Evolutionary conservation across 306 rosid species (phyloP).

Genomic region (Glycyrrhiza uralensis): DNA sequence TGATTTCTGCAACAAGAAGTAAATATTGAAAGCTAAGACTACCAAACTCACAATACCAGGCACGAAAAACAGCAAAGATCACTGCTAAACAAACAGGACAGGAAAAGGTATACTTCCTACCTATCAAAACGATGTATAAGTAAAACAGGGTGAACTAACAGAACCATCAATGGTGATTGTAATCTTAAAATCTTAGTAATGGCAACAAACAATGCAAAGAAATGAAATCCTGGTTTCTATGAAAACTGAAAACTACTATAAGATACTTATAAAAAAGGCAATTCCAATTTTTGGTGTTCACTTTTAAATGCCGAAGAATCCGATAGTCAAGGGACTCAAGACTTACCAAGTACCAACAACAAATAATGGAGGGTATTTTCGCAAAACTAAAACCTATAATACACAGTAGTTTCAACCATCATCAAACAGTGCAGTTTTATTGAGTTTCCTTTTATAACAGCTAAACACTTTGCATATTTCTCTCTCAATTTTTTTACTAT

Average conservation of each 20-base stretch:
- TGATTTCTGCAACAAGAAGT: constrained; percentile 47
- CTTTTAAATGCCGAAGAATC: background rate
- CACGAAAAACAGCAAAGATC: background rate
- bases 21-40: constrained; percentile 16
- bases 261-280: background rate
- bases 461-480: background rate
- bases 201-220: background rate
- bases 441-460: background rate
- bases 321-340: background rate
- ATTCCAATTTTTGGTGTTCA: background rate
- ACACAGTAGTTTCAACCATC: background rate
- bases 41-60: constrained; percentile 14
- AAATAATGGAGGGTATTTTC: background rate
- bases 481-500: background rate
- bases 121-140: background rate
- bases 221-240: background rate
- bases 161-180: background rate
- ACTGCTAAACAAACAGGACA: background rate
- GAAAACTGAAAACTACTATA: background rate
- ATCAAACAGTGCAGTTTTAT: background rate
- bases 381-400: background rate
- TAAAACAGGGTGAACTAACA: background rate
- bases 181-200: background rate
- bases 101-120: background rate
- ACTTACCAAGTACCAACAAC: background rate